Base-by-base conservation (phyloP, 257 asterid species). In the Jaltomata sinuosa region DNA sequence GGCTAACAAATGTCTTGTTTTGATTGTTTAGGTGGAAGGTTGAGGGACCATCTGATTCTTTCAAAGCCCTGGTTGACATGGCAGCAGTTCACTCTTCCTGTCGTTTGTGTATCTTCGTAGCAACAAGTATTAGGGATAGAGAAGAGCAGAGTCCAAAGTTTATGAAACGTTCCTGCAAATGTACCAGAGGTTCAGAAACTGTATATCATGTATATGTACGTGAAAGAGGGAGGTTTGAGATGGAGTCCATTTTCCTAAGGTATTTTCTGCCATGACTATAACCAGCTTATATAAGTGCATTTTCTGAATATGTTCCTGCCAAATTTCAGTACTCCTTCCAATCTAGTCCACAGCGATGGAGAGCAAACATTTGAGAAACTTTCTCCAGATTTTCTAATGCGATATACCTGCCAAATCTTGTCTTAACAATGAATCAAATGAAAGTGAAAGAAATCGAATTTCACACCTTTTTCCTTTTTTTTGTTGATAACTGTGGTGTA, bases 1-100 rank as follows among this genome's bases (percentile, higher is more conserved):
- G 16, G 45, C 45, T 49, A 49, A 49, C 62, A 29, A 77, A 27
- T 27, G 19, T 8, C 42, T 77, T 76, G 22, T 49, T 49, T 77
- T 49, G 16, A 77, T 77, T 77, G 57, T 77, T 76, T 81, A 97
- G 99, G 92, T 97, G 99, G 99, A 97, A 97, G 85, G 89, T 86
- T 82, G 98, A 97, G 76, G 99, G 98, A 45, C 99, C 98, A 4
- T 92, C 96, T 3, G 97, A 97, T 89, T 91, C 99, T 84, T 97
- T 97, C 90, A 97, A 95, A 92, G 98, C 98, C 84, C 97, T 97
- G 19, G 88, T 97, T 40, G 99, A 97, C 86, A 97, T 97, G 99
- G 95, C 99, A 67, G 98, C 99, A 74, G 98, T 97, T 55, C 99
- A 97, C 90, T 97, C 99, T 32, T 97, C 99, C 32, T 97, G 99